Percentiles rank a stretch among this genome's conserved stretches.
These are phyloP conservation scores for Ceriops decandra DNA, from an alignment of 345 rosid genomes.

Conservation along the genomic window DNA sequence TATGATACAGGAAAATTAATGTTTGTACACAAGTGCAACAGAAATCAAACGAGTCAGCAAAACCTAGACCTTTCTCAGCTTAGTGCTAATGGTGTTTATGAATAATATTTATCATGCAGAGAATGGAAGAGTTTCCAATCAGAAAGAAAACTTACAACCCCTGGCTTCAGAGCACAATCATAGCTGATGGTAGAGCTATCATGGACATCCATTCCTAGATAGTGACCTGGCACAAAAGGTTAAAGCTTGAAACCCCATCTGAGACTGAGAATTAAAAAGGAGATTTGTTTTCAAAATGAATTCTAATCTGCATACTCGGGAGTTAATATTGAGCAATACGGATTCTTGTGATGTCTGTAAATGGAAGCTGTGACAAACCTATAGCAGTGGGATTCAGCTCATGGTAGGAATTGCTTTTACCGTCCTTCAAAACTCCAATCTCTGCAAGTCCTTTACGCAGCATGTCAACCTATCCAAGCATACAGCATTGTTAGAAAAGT, in stretches of 20 bases:
- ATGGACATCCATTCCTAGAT: constrained; percentile 97
- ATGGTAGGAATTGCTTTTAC: constrained; percentile 43
- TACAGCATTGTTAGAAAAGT: constrained; percentile 15
- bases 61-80: neutral
- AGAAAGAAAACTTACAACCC: constrained; percentile 65
- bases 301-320: neutral
- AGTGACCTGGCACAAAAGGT: constrained; percentile 60
- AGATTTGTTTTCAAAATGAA: constrained; percentile 1
- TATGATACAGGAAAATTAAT: neutral
- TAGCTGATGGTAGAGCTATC: constrained; percentile 73
- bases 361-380: constrained; percentile 41
- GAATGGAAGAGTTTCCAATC: neutral
- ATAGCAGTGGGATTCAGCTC: constrained; percentile 90
- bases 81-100: neutral
- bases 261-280: neutral
- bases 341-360: neutral
- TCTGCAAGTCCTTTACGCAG: constrained; percentile 67
- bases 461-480: constrained; percentile 56
- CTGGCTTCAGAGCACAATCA: constrained; percentile 75
- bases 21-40: neutral
- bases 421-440: constrained; percentile 63
- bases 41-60: neutral
- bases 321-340: neutral
- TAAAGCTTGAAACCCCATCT: neutral
- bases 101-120: neutral